Percentiles rank a stretch among this genome's conserved stretches.
Evolutionary conservation across 2,329 filamentous ascomycete genomes (phyloP).

Genomic region (Ilyonectria destructans): DNA sequence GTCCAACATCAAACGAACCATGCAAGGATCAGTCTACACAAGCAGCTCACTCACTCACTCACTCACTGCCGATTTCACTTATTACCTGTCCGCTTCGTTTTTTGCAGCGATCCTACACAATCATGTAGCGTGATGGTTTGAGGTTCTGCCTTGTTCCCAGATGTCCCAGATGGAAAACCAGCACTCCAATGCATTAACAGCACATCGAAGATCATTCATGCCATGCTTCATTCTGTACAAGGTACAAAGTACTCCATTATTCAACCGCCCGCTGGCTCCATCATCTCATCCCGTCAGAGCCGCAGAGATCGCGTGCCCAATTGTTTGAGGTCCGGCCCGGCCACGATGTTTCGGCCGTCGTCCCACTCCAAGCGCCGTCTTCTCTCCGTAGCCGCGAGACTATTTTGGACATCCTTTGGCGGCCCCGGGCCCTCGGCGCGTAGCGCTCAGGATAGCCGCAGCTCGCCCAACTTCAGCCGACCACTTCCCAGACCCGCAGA

Average conservation of each 20-base stretch:
- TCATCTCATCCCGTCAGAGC: constrained; percentile 22
- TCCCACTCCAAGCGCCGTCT: constrained; percentile 24
- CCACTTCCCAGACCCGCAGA: constrained; percentile 20
- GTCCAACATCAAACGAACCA: constrained; percentile 1
- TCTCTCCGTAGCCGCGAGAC: constrained; percentile 41
- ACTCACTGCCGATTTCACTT: background rate
- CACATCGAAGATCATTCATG: background rate
- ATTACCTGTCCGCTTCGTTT: background rate
- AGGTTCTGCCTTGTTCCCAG: background rate
- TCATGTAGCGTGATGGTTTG: background rate
- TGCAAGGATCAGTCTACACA: background rate
- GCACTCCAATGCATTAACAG: background rate
- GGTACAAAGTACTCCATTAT: background rate
- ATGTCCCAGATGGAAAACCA: background rate
- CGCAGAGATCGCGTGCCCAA: constrained; percentile 16
- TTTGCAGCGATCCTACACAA: background rate
- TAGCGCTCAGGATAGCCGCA: constrained; percentile 32
- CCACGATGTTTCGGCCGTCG: constrained; percentile 24
- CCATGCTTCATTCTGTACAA: background rate
- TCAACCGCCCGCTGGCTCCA: constrained; percentile 1
- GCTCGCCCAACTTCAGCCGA: constrained; percentile 24
- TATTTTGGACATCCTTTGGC: constrained; percentile 38
- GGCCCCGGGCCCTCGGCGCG: constrained; percentile 18
- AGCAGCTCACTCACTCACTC: background rate
- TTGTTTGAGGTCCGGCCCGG: constrained; percentile 13